phyloP scores from a whole-genome alignment of 805 yeast species.

The Geotrichum ghanense region DNA sequence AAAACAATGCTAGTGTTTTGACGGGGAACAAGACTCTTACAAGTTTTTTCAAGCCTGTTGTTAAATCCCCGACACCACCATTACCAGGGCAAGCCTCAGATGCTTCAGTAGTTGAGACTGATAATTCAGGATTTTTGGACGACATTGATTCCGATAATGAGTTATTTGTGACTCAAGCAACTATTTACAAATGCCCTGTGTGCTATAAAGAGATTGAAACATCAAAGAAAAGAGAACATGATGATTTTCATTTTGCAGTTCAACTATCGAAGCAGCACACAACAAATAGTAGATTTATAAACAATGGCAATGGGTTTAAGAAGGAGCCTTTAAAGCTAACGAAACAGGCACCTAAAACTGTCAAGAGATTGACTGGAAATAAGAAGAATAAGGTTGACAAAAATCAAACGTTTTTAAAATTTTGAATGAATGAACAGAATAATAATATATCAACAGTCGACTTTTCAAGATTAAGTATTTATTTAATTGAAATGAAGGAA shows the following conservation, averaged over 20 bases:
- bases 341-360: slow-evolving; percentile 1
- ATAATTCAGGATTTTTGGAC: slow-evolving; percentile 3
- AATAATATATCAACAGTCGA: too few species aligned
- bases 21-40: slow-evolving; percentile 4
- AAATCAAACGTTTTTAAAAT: slow-evolving; percentile 2
- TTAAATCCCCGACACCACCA: slow-evolving; percentile 4
- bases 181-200: slow-evolving; percentile 16
- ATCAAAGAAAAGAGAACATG: slow-evolving; percentile 22
- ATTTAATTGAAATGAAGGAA: too few species aligned
- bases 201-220: slow-evolving; percentile 18
- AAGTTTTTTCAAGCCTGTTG: slow-evolving; percentile 6
- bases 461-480: too few species aligned
- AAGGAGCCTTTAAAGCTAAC: neutral
- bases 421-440: too few species aligned
- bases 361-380: neutral
- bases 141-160: slow-evolving; percentile 7
- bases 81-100: slow-evolving; percentile 5
- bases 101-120: slow-evolving; percentile 3
- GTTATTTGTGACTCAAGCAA: slow-evolving; percentile 8
- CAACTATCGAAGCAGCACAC: slow-evolving; percentile 14
- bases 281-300: neutral
- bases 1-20: slow-evolving; percentile 2
- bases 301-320: neutral
- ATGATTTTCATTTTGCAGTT: slow-evolving; percentile 31
- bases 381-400: slow-evolving; percentile 3